These are phyloP conservation scores for Dittrichia graveolens DNA, from an alignment of 129 eudicot species.

Conservation along the genomic window DNA sequence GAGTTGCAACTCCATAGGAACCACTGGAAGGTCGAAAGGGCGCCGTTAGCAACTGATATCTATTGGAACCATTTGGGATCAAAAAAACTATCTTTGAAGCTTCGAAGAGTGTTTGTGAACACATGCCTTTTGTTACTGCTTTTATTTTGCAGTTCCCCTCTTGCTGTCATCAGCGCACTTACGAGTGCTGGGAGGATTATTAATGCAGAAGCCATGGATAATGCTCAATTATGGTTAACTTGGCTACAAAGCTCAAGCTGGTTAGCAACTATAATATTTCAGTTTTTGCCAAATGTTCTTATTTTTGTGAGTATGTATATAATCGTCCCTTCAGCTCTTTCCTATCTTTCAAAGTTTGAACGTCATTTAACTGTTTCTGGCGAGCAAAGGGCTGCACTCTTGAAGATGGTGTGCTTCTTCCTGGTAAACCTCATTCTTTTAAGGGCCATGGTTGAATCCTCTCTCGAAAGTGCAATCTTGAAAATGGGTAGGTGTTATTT, in stretches of 20 bases:
- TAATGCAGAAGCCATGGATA: constrained; percentile 93
- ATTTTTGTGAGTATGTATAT: constrained; percentile 95
- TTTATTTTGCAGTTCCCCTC: constrained; percentile 90
- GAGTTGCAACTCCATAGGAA: constrained; percentile 93
- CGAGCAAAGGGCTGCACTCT: constrained; percentile 92
- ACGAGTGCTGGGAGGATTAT: constrained; percentile 81
- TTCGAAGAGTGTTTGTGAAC: constrained; percentile 80
- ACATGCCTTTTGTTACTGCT: constrained; percentile 73
- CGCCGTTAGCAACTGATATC: constrained; percentile 90
- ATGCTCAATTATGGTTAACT: constrained; percentile 84
- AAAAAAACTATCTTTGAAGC: constrained; percentile 58
- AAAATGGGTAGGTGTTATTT: constrained; percentile 94
- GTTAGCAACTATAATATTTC: constrained; percentile 81
- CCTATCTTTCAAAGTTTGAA: constrained; percentile 88
- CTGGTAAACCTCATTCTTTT: constrained; percentile 90
- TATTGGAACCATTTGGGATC: constrained; percentile 98
- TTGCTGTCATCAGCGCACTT: constrained; percentile 84
- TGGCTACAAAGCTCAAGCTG: constrained; percentile 99
- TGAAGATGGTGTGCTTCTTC: constrained; percentile 97
- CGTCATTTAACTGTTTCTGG: constrained; percentile 86
- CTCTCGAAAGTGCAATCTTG: constrained; percentile 73
- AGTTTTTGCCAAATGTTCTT: constrained; percentile 94
- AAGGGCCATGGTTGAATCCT: constrained; percentile 87
- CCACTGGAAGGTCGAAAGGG: constrained; percentile 95
- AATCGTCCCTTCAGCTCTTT: constrained; percentile 81